These are phyloP conservation scores for Pythium inflatum DNA, from an alignment of 352 stramenopile genomes.

Conservation along the genomic window DNA sequence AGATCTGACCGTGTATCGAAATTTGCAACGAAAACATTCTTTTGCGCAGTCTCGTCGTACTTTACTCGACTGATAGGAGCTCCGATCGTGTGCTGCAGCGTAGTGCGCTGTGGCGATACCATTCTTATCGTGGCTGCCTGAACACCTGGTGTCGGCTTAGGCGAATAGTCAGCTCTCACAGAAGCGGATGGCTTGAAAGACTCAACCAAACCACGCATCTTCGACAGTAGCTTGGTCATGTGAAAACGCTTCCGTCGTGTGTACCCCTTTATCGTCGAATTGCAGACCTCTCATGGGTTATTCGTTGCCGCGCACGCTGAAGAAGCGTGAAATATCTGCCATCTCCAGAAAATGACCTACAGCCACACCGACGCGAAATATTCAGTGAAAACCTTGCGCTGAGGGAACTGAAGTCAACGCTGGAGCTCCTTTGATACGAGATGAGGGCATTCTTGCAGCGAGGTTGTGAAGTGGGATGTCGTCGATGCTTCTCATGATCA, in stretches of 20 bases:
- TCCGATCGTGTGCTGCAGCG: background rate
- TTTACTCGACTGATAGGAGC: too few species aligned
- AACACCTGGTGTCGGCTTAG: background rate
- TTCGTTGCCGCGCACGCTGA: background rate
- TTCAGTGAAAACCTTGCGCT: background rate
- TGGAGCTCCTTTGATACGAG: background rate
- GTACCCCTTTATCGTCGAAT: background rate
- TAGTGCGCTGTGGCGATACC: background rate
- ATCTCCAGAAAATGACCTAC: background rate
- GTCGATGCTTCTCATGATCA: slow-evolving; percentile 6
- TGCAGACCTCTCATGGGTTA: background rate
- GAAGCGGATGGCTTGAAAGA: background rate
- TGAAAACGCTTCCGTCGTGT: background rate
- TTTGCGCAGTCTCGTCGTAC: too few species aligned
- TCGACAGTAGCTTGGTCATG: background rate
- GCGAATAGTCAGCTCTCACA: background rate
- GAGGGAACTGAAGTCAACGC: background rate
- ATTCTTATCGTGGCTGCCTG: background rate
- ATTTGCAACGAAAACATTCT: too few species aligned
- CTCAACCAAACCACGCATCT: background rate
- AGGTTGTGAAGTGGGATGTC: background rate
- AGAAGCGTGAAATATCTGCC: background rate
- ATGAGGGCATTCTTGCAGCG: slow-evolving; percentile 1
- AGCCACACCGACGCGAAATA: background rate
- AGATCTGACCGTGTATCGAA: too few species aligned